Conservation (phyloP, 768 basidiomycete species). For the Mycena polygramma region DNA sequence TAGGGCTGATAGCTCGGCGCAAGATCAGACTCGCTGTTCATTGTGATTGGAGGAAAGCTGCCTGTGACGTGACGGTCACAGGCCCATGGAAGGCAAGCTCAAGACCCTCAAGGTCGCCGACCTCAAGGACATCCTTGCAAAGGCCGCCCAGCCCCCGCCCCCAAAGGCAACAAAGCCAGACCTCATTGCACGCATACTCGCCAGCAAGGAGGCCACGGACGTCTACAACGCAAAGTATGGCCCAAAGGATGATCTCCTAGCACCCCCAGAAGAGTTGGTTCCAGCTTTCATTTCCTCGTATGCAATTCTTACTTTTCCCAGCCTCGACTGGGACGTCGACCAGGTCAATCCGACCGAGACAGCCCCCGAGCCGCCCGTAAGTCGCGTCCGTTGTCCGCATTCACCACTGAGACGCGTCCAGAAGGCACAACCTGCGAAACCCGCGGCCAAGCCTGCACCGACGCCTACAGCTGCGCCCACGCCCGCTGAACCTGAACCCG, state of each 20-base stretch:
- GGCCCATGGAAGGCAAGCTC: conserved; percentile 57
- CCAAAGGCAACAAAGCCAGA: conserved; percentile 76
- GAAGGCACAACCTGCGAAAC: conserved; percentile 9
- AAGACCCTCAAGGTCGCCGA: conserved; percentile 57
- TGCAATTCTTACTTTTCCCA: conserved; percentile 35
- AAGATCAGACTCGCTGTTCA: conserved; percentile 33
- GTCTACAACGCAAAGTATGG: conserved; percentile 60
- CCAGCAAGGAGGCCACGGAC: conserved; percentile 62
- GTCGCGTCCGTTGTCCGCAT: conserved; percentile 15
- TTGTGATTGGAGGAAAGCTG: conserved; percentile 16
- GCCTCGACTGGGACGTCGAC: conserved; percentile 60
- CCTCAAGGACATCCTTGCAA: conserved; percentile 75
- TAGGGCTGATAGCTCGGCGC: conserved; percentile 36
- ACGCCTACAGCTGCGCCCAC: conserved; percentile 13
- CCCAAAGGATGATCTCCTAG: conserved; percentile 45
- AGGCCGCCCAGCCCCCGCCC: conserved; percentile 61
- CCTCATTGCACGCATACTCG: conserved; percentile 73
- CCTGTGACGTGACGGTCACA: background rate
- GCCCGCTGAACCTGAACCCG: conserved; percentile 35
- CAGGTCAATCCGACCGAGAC: conserved; percentile 41
- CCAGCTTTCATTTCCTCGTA: conserved; percentile 8
- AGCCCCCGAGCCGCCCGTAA: conserved; percentile 29
- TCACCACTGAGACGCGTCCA: conserved; percentile 26
- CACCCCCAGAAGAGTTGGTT: conserved; percentile 53
- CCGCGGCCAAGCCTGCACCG: conserved; percentile 12